phyloP scores from a whole-genome alignment of 1,139 yeast species.

The Taphrina pruni region DNA sequence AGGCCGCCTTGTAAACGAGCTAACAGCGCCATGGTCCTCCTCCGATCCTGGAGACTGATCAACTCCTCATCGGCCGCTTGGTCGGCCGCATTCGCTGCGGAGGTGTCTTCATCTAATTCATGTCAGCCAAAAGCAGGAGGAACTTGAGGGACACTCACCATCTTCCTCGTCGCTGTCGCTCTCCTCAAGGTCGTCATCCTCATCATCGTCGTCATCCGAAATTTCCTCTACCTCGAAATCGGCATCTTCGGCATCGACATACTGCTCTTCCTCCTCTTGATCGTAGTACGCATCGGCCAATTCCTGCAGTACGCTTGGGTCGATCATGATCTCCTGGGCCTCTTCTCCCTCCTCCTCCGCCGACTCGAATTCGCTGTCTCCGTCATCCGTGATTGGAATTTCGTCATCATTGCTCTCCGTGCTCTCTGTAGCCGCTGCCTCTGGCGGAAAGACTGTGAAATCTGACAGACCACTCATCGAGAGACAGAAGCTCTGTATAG shows the following conservation, averaged over 20 bases:
- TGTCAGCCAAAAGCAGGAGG: background rate
- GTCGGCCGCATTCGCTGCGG: background rate
- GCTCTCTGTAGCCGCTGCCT: background rate
- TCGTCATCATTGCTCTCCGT: constrained; percentile 9
- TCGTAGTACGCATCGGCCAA: constrained; percentile 16
- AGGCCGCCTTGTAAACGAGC: constrained; percentile 27
- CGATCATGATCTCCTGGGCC: background rate
- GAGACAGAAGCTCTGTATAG: background rate
- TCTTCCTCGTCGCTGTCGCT: constrained; percentile 11
- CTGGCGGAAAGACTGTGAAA: constrained; percentile 6
- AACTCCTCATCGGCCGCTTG: constrained; percentile 4
- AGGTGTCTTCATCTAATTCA: background rate
- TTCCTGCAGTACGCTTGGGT: constrained; percentile 1
- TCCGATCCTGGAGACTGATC: constrained; percentile 12
- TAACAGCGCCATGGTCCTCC: constrained; percentile 39
- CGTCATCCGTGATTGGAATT: constrained; percentile 21
- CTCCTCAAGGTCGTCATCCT: constrained; percentile 38
- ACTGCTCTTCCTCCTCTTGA: constrained; percentile 18
- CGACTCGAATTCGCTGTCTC: constrained; percentile 27
- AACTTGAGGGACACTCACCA: background rate
- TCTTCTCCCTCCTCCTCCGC: constrained; percentile 27
- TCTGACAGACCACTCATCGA: constrained; percentile 10
- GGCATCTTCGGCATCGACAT: constrained; percentile 22
- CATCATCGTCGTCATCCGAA: constrained; percentile 40
- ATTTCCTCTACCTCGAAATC: constrained; percentile 35